Evolutionary conservation across 495 filamentous ascomycete genomes (phyloP).

Genomic region (Massariosphaeria phaeospora): DNA sequence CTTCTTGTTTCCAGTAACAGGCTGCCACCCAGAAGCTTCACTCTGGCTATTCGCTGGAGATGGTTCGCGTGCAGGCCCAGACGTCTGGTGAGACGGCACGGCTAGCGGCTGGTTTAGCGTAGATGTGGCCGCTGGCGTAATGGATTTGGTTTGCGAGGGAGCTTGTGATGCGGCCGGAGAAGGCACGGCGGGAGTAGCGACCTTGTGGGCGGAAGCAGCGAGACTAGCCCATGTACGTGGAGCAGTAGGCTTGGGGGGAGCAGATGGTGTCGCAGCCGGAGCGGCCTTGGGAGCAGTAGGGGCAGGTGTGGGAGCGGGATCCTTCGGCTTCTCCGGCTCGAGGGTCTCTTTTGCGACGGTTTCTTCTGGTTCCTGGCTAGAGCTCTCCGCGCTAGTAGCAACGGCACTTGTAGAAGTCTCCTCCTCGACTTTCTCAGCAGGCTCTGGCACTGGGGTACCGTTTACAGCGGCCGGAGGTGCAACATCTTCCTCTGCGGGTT

Average conservation of each 20-base stretch:
- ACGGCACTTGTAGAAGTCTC: conserved; percentile 29
- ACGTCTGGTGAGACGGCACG: conserved; percentile 29
- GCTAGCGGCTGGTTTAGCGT: conserved; percentile 22
- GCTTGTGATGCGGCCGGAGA: conserved; percentile 21
- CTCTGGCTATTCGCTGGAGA: conserved; percentile 41
- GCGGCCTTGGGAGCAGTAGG: conserved; percentile 43
- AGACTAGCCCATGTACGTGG: conserved; percentile 92
- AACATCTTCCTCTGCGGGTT: conserved; percentile 42
- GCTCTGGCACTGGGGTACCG: conserved; percentile 28
- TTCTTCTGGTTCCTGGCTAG: conserved; percentile 35
- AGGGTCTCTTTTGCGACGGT: conserved; percentile 37
- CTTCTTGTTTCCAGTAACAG: conserved; percentile 70
- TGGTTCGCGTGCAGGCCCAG: conserved; percentile 46
- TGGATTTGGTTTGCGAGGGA: conserved; percentile 30
- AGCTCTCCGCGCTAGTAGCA: conserved; percentile 32
- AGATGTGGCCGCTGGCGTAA: no score
- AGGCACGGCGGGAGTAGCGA: conserved; percentile 39
- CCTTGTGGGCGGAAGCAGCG: conserved; percentile 50
- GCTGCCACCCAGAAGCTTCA: conserved; percentile 70
- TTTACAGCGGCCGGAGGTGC: conserved; percentile 30
- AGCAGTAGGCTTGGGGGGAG: conserved; percentile 48
- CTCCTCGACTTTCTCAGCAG: conserved; percentile 27
- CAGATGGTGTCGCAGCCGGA: conserved; percentile 38
- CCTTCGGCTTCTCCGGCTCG: conserved; percentile 54
- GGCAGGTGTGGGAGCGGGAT: conserved; percentile 55